These are phyloP conservation scores for Tulasnella calospora DNA, from an alignment of 768 basidiomycete genomes.

Conservation along the genomic window DNA sequence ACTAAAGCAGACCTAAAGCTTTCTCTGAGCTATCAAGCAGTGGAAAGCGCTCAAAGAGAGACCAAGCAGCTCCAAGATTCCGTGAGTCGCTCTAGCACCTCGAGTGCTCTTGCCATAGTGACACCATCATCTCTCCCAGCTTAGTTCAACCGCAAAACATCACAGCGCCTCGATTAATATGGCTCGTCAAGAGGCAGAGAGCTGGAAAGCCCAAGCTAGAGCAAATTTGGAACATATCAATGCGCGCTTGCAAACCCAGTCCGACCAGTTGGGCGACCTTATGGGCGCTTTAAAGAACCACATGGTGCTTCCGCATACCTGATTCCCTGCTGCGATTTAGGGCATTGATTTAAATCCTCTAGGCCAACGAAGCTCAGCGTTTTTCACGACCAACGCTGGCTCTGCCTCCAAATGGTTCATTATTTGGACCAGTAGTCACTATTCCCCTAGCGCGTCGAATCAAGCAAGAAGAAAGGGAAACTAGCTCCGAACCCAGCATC, in stretches of 20 bases:
- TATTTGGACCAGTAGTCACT: background rate
- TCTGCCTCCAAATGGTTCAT: background rate
- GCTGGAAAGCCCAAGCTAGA: background rate
- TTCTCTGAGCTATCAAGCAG: background rate
- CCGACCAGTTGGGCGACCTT: background rate
- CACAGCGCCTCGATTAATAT: background rate
- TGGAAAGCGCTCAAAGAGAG: background rate
- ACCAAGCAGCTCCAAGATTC: background rate
- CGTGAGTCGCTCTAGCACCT: background rate
- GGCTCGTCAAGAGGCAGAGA: slow-evolving; percentile 8
- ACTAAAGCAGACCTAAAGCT: background rate
- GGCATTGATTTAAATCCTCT: background rate
- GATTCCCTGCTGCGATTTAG: too few species aligned
- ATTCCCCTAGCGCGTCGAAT: background rate
- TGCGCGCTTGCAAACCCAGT: background rate
- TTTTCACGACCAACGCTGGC: background rate
- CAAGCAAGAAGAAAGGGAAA: background rate
- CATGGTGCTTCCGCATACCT: background rate
- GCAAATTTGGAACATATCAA: background rate
- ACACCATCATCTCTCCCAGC: background rate
- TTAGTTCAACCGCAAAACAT: background rate
- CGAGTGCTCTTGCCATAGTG: background rate
- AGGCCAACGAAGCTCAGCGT: background rate
- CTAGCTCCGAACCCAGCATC: background rate
- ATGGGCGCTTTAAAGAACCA: background rate